These are phyloP conservation scores for Solanum piurae DNA, from an alignment of 257 asterid species.

Conservation along the genomic window DNA sequence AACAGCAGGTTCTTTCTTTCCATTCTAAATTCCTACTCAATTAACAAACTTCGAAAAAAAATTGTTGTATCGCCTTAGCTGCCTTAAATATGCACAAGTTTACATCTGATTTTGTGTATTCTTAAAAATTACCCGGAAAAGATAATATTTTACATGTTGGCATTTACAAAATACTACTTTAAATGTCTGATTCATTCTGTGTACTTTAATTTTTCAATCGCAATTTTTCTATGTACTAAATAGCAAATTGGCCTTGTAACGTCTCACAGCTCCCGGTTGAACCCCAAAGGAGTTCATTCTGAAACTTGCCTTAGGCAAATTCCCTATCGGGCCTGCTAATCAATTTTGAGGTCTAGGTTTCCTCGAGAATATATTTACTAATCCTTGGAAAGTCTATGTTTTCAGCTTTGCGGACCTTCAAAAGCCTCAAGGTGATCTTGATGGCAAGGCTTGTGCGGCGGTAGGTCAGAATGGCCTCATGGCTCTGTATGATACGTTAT, in stretches of 20 bases:
- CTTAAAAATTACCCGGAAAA: neutral
- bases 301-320: neutral
- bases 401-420: conserved; percentile 94
- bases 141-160: neutral
- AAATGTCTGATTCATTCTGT: neutral
- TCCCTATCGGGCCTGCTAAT: neutral
- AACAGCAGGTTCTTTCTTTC: conserved; percentile 64
- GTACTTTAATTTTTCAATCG: neutral
- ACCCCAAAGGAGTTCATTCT: neutral
- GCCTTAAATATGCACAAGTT: neutral
- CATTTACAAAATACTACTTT: neutral
- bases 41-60: neutral
- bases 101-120: neutral
- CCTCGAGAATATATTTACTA: neutral
- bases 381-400: neutral
- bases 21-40: neutral
- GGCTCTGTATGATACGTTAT: conserved; percentile 90
- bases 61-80: neutral
- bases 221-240: neutral
- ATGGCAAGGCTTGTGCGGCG: conserved; percentile 98
- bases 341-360: neutral
- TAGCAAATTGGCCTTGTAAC: neutral
- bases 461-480: conserved; percentile 98
- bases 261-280: neutral
- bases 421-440: conserved; percentile 94